phyloP scores from a whole-genome alignment of 1,139 yeast species.

The Sugiyamaella paludigena region DNA sequence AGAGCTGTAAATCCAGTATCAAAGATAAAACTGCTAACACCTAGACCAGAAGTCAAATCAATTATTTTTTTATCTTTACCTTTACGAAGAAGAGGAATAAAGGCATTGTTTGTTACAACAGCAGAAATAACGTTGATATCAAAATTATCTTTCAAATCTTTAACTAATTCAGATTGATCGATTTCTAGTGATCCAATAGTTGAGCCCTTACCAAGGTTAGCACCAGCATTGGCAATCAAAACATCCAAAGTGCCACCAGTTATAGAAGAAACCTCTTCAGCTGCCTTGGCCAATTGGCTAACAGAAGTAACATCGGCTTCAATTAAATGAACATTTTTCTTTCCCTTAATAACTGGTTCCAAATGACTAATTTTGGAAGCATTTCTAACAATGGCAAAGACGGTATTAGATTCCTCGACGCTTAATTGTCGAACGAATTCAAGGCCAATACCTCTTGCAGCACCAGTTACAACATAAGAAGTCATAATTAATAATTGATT shows the following conservation, averaged over 20 bases:
- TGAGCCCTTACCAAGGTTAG: background rate
- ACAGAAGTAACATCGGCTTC: slow-evolving; percentile 15
- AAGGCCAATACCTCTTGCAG: slow-evolving; percentile 17
- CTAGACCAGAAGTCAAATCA: slow-evolving; percentile 14
- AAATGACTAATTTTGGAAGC: slow-evolving; percentile 5
- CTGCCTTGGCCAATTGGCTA: slow-evolving; percentile 11
- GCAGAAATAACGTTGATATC: slow-evolving; percentile 6
- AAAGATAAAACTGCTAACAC: slow-evolving; percentile 9
- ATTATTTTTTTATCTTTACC: slow-evolving; percentile 16
- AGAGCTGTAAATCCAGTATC: slow-evolving; percentile 2
- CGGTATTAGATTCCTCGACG: slow-evolving; percentile 1
- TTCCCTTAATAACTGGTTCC: slow-evolving; percentile 5
- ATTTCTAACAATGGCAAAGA: slow-evolving; percentile 17
- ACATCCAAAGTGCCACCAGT: slow-evolving; percentile 17
- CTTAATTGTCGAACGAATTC: slow-evolving; percentile 14
- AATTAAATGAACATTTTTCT: slow-evolving; percentile 16
- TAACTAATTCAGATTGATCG: background rate
- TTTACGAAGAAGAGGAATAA: slow-evolving; percentile 16
- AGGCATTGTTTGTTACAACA: slow-evolving; percentile 12
- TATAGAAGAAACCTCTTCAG: slow-evolving; percentile 9
- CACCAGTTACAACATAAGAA: slow-evolving; percentile 18
- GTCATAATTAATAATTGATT: slow-evolving; percentile 5
- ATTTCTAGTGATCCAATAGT: slow-evolving; percentile 7
- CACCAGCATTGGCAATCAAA: slow-evolving; percentile 20
- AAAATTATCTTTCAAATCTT: slow-evolving; percentile 7